Conservation (phyloP, 176 grass and related monocot genomes). For the Lolium rigidum region DNA sequence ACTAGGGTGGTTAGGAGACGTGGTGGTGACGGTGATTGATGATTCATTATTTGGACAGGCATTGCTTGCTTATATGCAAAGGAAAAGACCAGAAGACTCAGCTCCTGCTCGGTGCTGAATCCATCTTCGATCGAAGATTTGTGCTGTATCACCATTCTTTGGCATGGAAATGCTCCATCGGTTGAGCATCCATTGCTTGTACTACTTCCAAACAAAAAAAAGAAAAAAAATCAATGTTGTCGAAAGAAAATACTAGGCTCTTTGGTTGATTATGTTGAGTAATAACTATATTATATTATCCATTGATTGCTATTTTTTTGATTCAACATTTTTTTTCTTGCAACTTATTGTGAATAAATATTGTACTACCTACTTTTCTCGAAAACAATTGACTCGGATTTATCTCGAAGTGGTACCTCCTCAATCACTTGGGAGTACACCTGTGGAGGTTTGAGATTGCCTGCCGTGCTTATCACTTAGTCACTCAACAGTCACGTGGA, state of each 20-base stretch:
- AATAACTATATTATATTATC: not conserved
- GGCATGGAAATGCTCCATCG: not conserved
- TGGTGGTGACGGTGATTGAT: not conserved
- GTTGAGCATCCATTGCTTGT: not conserved
- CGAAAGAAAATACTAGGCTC: not conserved
- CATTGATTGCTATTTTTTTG: not conserved
- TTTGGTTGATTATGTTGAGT: not conserved
- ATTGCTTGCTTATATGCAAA: not conserved
- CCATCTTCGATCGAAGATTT: not conserved
- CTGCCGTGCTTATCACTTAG: no score
- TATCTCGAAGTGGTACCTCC: no score
- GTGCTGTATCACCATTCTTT: not conserved
- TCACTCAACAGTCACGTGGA: no score
- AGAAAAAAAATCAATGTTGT: not conserved
- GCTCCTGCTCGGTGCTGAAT: not conserved
- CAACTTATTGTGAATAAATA: no score
- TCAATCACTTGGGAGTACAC: no score
- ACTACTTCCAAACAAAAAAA: not conserved
- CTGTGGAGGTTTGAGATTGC: no score
- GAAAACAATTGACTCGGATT: no score
- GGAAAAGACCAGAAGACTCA: not conserved
- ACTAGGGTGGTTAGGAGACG: conserved; percentile 26
- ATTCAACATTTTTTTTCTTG: no score
- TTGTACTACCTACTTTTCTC: no score
- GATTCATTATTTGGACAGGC: not conserved